These are phyloP conservation scores for Citrus sp. DNA, from an alignment of 345 rosid species.

Conservation along the genomic window DNA sequence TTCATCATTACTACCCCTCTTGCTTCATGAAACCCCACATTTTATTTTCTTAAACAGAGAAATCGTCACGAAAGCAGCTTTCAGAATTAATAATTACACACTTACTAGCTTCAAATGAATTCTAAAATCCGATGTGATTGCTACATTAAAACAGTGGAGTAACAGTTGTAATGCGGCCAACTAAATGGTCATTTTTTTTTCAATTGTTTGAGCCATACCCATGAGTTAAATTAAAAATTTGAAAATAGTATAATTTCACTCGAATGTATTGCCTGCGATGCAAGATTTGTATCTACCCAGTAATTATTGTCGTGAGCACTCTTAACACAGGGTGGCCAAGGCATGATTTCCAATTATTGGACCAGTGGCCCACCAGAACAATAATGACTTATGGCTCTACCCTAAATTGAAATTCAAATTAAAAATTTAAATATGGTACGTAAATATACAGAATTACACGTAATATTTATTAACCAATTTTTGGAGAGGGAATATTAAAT, in stretches of 20 bases:
- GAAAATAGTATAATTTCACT: neutral
- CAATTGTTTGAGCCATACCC: neutral
- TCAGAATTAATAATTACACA: neutral
- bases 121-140: neutral
- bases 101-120: neutral
- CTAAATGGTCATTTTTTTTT: neutral
- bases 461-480: neutral
- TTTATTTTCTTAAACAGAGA: neutral
- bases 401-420: neutral
- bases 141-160: neutral
- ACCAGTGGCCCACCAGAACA: neutral
- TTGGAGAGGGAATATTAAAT: neutral
- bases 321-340: neutral
- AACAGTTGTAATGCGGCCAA: neutral
- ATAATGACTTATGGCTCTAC: conserved; percentile 3
- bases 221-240: neutral
- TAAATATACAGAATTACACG: neutral
- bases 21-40: neutral
- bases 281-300: neutral
- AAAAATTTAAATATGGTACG: neutral
- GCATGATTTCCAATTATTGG: neutral
- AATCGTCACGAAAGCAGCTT: neutral
- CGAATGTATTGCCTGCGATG: neutral
- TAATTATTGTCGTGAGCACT: neutral
- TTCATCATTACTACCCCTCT: conserved; percentile 7